Conservation (phyloP, 306 rosid species). For the Mimosa bimucronata region DNA sequence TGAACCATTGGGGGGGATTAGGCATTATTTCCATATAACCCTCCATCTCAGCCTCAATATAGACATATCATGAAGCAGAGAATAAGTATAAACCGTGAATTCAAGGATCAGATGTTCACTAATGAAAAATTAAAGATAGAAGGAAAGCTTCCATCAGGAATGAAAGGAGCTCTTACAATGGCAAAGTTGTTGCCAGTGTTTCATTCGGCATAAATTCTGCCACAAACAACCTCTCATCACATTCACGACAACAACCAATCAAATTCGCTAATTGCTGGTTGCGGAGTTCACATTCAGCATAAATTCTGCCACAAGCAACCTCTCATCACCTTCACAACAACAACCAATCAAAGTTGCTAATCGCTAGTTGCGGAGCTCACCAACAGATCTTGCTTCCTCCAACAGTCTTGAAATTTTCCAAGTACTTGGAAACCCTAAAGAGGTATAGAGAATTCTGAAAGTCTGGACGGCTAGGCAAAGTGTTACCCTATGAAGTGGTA, state of each 20-base stretch:
- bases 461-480: background rate
- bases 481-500: background rate
- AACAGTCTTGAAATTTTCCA: background rate
- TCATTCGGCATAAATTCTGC: constrained; percentile 40
- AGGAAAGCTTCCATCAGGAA: background rate
- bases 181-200: constrained; percentile 59
- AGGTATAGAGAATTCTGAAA: background rate
- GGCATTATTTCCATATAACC: constrained; percentile 1
- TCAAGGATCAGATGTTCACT: background rate
- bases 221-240: constrained; percentile 56
- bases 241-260: constrained; percentile 58
- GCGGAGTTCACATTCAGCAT: constrained; percentile 45
- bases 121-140: background rate
- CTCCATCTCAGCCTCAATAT: constrained; percentile 13
- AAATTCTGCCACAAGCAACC: constrained; percentile 45
- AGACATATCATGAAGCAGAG: background rate
- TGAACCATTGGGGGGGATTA: background rate
- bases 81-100: background rate
- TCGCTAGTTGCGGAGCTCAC: constrained; percentile 51
- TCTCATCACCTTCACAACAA: constrained; percentile 58
- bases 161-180: constrained; percentile 33
- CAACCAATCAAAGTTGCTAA: constrained; percentile 58
- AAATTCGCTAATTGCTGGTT: constrained; percentile 55
- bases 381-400: constrained; percentile 28
- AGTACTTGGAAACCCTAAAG: background rate